Percentiles rank a stretch among this genome's conserved stretches.
Conservation (phyloP, 164 flowering plant species). For the Vitis rupestris region DNA sequence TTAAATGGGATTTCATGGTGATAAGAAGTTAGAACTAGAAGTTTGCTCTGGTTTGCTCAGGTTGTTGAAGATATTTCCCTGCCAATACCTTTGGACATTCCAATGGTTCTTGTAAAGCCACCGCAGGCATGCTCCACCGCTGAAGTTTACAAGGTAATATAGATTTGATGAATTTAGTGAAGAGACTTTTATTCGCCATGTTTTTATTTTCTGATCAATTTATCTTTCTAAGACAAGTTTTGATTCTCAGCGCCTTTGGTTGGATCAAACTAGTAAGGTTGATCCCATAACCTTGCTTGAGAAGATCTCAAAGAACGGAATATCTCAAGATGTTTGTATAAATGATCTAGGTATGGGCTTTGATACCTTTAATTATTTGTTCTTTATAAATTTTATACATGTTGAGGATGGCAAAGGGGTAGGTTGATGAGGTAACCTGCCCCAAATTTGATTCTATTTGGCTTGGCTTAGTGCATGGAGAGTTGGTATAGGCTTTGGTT, state of each 20-base stretch:
- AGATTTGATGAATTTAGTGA: conserved; percentile 2
- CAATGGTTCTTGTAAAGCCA: conserved; percentile 97
- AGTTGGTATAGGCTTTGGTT: not conserved
- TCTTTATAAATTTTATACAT: not conserved
- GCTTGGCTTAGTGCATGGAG: not conserved
- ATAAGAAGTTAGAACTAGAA: not conserved
- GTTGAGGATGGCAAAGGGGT: not conserved
- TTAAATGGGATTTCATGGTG: not conserved
- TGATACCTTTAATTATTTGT: too few relatives aligned
- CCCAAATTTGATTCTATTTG: not conserved
- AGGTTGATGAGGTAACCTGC: not conserved
- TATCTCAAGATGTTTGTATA: conserved; percentile 89
- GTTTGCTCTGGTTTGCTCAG: conserved; percentile 31
- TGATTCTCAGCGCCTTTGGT: conserved; percentile 53
- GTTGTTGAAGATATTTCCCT: conserved; percentile 71
- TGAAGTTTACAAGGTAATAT: conserved; percentile 87
- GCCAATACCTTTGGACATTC: conserved; percentile 67
- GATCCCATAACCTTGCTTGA: conserved; percentile 77
- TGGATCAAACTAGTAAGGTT: conserved; percentile 72
- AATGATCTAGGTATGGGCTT: conserved; percentile 79
- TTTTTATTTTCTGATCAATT: not conserved
- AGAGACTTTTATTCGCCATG: not conserved
- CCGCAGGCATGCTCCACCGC: conserved; percentile 87
- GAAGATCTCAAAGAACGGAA: conserved; percentile 60
- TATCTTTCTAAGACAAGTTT: conserved; percentile 8